Percentiles rank a stretch among this genome's conserved stretches.
Evolutionary conservation across 805 yeast species (phyloP).

Genomic region (Barnettozyma vustinii): DNA sequence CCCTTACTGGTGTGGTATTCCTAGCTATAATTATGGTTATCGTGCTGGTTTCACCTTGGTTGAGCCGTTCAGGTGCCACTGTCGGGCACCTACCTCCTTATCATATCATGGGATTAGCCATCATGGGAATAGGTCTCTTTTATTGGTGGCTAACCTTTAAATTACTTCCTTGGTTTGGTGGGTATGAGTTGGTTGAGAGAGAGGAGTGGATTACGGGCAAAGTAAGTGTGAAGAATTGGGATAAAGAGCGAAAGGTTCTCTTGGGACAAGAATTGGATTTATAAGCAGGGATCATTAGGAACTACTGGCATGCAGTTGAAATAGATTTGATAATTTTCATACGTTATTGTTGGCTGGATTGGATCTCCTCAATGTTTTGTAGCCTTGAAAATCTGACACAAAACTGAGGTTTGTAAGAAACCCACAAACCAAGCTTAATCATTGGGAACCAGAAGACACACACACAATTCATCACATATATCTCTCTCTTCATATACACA

Average conservation of each 20-base stretch:
- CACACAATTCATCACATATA: neutral
- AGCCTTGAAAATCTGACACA: neutral
- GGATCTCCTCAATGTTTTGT: no score
- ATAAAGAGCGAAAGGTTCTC: neutral
- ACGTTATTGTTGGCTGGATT: no score
- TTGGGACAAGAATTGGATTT: neutral
- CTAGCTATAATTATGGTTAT: conserved; percentile 42
- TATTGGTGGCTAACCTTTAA: conserved; percentile 55
- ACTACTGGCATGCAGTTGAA: no score
- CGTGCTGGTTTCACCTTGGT: conserved; percentile 43
- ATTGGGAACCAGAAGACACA: neutral
- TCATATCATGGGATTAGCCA: conserved; percentile 35
- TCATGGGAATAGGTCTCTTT: conserved; percentile 37
- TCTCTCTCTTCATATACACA: neutral
- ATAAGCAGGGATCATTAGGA: neutral
- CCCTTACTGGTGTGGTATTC: conserved; percentile 40
- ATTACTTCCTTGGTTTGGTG: conserved; percentile 39
- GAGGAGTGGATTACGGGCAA: neutral
- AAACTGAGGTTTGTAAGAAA: neutral
- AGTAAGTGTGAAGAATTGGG: neutral
- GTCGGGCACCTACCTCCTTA: conserved; percentile 28
- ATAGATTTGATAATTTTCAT: no score
- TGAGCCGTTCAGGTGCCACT: conserved; percentile 22
- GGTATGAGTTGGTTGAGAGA: conserved; percentile 38
- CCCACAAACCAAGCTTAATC: neutral